phyloP scores from a whole-genome alignment of 2,329 filamentous ascomycete genomes.

The Penicillium sumatraense region DNA sequence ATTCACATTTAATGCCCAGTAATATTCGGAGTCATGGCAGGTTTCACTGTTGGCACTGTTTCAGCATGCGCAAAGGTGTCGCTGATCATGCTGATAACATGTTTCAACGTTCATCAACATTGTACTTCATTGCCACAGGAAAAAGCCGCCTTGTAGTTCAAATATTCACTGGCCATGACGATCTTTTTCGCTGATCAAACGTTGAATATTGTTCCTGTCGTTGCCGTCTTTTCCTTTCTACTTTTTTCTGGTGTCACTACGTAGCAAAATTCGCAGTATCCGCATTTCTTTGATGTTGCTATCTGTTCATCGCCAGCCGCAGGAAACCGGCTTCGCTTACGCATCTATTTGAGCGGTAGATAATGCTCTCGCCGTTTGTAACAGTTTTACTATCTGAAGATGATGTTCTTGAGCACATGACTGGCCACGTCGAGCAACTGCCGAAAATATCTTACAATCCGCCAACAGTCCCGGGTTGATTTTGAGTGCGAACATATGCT shows the following conservation, averaged over 20 bases:
- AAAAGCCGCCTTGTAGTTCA: constrained; percentile 42
- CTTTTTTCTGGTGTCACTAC: background rate
- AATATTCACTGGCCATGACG: background rate
- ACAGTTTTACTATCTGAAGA: background rate
- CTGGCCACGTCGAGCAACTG: background rate
- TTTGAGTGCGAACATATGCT: background rate
- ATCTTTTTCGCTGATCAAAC: background rate
- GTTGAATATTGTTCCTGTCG: background rate
- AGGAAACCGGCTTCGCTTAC: background rate
- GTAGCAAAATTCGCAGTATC: background rate
- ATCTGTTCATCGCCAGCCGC: background rate
- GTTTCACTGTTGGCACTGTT: background rate
- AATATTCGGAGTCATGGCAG: too few species aligned
- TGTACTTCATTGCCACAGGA: background rate
- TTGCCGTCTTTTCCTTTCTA: background rate
- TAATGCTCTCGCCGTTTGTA: background rate
- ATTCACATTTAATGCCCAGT: background rate
- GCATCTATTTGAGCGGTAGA: background rate
- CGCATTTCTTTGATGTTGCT: background rate
- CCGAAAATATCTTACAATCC: background rate
- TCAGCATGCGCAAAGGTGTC: background rate
- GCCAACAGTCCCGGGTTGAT: background rate
- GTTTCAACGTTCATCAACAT: background rate
- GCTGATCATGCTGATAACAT: background rate
- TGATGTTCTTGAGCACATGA: background rate